Percentiles rank a stretch among this genome's conserved stretches.
These are phyloP conservation scores for Davidsoniella neocaledoniae DNA, from an alignment of 2,329 filamentous ascomycete species.

Conservation along the genomic window DNA sequence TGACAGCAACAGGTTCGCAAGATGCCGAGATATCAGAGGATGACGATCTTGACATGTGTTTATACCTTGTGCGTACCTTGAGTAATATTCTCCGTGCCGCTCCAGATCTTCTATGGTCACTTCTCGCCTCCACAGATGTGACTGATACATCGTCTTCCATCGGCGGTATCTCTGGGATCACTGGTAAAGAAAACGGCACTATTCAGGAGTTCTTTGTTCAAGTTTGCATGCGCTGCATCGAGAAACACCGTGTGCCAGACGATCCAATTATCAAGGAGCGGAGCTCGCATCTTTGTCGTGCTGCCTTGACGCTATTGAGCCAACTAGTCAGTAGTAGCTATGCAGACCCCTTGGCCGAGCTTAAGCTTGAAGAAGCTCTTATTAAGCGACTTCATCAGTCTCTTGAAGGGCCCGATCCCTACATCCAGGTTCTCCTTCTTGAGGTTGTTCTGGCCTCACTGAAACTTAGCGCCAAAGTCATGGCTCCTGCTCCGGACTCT, in stretches of 20 bases:
- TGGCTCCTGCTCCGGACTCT: slow-evolving; percentile 41
- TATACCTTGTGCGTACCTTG: slow-evolving; percentile 63
- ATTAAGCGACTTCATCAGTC: slow-evolving; percentile 50
- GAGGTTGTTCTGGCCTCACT: slow-evolving; percentile 62
- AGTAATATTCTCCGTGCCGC: slow-evolving; percentile 55
- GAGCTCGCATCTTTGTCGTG: slow-evolving; percentile 52
- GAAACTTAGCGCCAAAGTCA: slow-evolving; percentile 34
- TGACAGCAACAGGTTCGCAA: slow-evolving; percentile 3
- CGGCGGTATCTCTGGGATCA: slow-evolving; percentile 27
- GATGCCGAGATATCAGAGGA: slow-evolving; percentile 25
- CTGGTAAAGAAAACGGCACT: slow-evolving; percentile 35
- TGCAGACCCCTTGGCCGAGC: slow-evolving; percentile 37
- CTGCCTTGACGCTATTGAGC: slow-evolving; percentile 51
- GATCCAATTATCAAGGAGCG: slow-evolving; percentile 25
- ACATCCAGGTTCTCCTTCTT: slow-evolving; percentile 60
- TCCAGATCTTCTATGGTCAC: slow-evolving; percentile 52
- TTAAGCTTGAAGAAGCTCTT: slow-evolving; percentile 53
- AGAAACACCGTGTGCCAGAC: slow-evolving; percentile 22
- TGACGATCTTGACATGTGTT: slow-evolving; percentile 57
- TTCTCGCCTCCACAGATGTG: slow-evolving; percentile 46
- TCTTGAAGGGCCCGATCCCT: slow-evolving; percentile 44
- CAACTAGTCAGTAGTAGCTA: slow-evolving; percentile 51
- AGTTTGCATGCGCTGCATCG: slow-evolving; percentile 47
- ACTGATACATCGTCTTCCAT: slow-evolving; percentile 27
- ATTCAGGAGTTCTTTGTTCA: slow-evolving; percentile 53